A percentile compares a stretch with the other conserved stretches of the same genome.
phyloP scores from a whole-genome alignment of 306 rosid genomes.

The Dalbergia oliveri region DNA sequence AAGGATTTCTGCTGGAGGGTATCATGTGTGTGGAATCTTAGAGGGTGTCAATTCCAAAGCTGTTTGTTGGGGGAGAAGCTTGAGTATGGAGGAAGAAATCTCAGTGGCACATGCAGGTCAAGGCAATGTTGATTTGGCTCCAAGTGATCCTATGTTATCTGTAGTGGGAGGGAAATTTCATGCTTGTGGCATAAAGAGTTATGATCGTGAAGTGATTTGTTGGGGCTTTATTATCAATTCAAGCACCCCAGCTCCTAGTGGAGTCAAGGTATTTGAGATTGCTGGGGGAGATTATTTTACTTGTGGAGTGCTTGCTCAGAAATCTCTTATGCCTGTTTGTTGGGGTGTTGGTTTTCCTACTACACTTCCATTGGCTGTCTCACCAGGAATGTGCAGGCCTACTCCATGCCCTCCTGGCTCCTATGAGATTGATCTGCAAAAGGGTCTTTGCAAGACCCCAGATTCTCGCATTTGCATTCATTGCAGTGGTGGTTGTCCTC shows the following conservation, averaged over 20 bases:
- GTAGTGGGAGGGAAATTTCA: conserved; percentile 94
- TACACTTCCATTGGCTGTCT: conserved; percentile 79
- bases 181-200: conserved; percentile 89
- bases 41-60: conserved; percentile 70
- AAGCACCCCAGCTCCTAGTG: conserved; percentile 74
- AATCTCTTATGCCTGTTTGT: conserved; percentile 81
- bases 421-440: conserved; percentile 60
- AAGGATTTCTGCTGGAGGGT: conserved; percentile 82
- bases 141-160: conserved; percentile 74
- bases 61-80: conserved; percentile 92
- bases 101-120: conserved; percentile 59
- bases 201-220: conserved; percentile 78
- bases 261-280: conserved; percentile 67
- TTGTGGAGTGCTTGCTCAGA: conserved; percentile 80
- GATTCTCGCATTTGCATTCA: conserved; percentile 71
- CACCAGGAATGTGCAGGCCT: conserved; percentile 71
- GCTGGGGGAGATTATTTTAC: conserved; percentile 92
- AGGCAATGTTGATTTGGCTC: conserved; percentile 76
- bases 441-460: conserved; percentile 63
- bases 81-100: conserved; percentile 74
- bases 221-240: conserved; percentile 81
- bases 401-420: conserved; percentile 80
- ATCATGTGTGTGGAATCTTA: conserved; percentile 88
- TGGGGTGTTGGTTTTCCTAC: conserved; percentile 93
- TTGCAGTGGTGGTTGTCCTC: conserved; percentile 75